phyloP scores from a whole-genome alignment of 345 rosid species.

The Heritiera littoralis region DNA sequence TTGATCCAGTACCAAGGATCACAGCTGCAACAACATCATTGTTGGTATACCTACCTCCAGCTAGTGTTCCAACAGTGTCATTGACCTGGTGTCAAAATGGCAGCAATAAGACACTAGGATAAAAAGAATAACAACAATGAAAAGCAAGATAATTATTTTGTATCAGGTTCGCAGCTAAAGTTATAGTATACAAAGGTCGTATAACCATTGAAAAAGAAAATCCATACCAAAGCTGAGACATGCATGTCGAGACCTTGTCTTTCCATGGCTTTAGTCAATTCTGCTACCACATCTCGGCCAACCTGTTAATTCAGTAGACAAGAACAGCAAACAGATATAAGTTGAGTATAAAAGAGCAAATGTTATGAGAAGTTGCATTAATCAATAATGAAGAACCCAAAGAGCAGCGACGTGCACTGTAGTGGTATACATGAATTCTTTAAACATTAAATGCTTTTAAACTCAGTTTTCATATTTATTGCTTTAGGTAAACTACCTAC shows the following conservation, averaged over 20 bases:
- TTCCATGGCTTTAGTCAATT: constrained; percentile 78
- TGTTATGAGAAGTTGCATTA: neutral
- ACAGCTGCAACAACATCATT: constrained; percentile 84
- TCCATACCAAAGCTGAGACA: constrained; percentile 71
- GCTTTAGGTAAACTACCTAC: neutral
- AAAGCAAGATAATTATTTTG: neutral
- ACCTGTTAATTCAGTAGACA: constrained; percentile 47
- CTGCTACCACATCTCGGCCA: constrained; percentile 84
- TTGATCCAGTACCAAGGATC: constrained; percentile 93
- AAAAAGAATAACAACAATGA: neutral
- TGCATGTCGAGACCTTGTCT: constrained; percentile 79
- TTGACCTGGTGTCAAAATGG: constrained; percentile 59
- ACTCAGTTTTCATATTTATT: neutral
- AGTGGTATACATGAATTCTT: neutral
- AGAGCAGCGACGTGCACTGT: neutral
- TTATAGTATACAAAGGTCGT: neutral
- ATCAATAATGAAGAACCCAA: neutral
- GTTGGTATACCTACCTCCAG: constrained; percentile 80
- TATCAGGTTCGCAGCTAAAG: neutral
- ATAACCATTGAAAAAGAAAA: neutral
- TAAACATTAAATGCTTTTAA: neutral
- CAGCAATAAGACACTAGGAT: neutral
- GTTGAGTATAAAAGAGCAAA: neutral
- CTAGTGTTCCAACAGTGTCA: constrained; percentile 94
- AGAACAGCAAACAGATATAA: neutral